phyloP scores from a whole-genome alignment of 441 rosid species.

The Raphanus hybrid region DNA sequence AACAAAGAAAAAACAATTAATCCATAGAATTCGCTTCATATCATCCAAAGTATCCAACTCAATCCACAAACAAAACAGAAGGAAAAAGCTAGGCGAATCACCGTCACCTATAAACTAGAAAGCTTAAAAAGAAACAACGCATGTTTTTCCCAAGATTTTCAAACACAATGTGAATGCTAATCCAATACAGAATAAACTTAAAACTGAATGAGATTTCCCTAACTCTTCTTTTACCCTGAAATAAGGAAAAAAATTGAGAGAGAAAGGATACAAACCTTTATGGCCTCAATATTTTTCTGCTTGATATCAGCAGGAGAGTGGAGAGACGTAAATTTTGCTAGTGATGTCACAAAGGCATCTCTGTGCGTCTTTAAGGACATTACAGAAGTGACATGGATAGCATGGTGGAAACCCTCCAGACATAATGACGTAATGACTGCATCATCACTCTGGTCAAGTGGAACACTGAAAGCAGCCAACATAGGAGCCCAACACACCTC shows the following conservation, averaged over 20 bases:
- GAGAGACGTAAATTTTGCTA: conserved; percentile 97
- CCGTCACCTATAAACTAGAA: conserved; percentile 16
- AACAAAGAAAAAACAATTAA: conserved; percentile 25
- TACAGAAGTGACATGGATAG: conserved; percentile 95
- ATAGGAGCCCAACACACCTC: conserved; percentile 99
- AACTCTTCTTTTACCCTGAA: conserved; percentile 12
- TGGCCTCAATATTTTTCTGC: conserved; percentile 90
- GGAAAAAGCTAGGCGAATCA: conserved; percentile 23
- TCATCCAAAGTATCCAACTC: conserved; percentile 39
- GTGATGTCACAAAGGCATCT: conserved; percentile 99
- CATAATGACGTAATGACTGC: conserved; percentile 34
- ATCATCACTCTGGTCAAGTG: conserved; percentile 96
- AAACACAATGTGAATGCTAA: conserved; percentile 16
- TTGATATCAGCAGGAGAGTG: conserved; percentile 99
- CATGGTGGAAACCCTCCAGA: conserved; percentile 93
- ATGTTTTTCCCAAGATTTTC: neutral
- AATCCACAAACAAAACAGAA: conserved; percentile 23
- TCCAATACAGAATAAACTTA: conserved; percentile 24
- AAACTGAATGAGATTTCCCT: conserved; percentile 14
- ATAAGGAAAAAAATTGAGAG: conserved; percentile 13
- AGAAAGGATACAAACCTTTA: conserved; percentile 66
- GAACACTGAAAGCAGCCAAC: conserved; percentile 99
- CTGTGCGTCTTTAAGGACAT: conserved; percentile 99
- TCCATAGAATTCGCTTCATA: conserved; percentile 19
- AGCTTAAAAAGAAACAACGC: conserved; percentile 1